A percentile compares a stretch with the other conserved stretches of the same genome.
Evolutionary conservation across 164 flowering plant genomes (phyloP).

Genomic region (Kingdonia uniflora): DNA sequence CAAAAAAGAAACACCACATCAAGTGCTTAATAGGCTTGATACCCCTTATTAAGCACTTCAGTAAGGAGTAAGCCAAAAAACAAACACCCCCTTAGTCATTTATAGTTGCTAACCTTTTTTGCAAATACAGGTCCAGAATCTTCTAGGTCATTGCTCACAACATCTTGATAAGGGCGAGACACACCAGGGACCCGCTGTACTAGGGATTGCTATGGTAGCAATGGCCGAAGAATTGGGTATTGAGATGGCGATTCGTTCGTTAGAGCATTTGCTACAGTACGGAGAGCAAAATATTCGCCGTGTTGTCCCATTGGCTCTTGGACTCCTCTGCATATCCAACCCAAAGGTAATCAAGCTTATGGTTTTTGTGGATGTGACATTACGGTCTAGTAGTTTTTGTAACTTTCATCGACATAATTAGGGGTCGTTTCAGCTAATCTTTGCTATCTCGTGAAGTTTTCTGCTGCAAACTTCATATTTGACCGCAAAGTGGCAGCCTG

Average conservation of each 20-base stretch:
- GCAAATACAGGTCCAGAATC: conserved; percentile 69
- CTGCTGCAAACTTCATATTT: too few species aligned
- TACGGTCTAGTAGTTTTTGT: not conserved
- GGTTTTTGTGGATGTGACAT: too few species aligned
- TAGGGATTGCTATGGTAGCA: conserved; percentile 97
- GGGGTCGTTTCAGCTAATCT: too few species aligned
- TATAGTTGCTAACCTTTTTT: conserved; percentile 5
- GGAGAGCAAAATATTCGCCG: conserved; percentile 89
- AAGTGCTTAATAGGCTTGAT: too few species aligned
- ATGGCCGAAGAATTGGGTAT: conserved; percentile 98
- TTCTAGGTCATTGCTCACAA: conserved; percentile 86
- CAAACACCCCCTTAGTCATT: too few species aligned
- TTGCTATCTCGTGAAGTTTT: too few species aligned
- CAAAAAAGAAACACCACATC: too few species aligned
- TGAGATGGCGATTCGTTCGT: conserved; percentile 96
- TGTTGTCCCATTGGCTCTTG: conserved; percentile 93
- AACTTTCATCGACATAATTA: too few species aligned
- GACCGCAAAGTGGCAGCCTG: too few species aligned
- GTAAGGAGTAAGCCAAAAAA: too few species aligned
- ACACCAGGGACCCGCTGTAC: conserved; percentile 97
- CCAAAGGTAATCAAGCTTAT: conserved; percentile 56
- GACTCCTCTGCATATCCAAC: conserved; percentile 90
- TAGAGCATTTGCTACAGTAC: conserved; percentile 90
- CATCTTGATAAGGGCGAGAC: conserved; percentile 92
- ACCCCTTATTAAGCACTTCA: too few species aligned